phyloP scores from a whole-genome alignment of 768 basidiomycete species.

The Porphyrellus cyaneotinctus region DNA sequence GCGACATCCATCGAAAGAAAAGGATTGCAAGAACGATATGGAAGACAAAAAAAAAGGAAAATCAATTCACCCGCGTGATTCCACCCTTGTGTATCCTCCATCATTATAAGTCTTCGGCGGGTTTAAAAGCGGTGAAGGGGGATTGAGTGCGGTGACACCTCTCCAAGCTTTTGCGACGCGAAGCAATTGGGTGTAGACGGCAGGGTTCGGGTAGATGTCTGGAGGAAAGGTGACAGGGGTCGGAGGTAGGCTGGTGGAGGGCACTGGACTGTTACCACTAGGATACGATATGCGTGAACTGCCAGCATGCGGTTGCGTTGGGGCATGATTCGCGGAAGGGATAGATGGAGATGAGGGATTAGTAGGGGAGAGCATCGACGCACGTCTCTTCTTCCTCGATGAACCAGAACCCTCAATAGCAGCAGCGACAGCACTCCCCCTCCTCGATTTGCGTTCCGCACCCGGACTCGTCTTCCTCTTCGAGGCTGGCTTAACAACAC shows the following conservation, averaged over 20 bases:
- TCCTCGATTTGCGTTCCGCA: conserved; percentile 37
- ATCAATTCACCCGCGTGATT: conserved; percentile 28
- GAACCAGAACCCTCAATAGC: conserved; percentile 32
- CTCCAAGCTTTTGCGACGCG: conserved; percentile 63
- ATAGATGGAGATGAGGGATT: conserved; percentile 20
- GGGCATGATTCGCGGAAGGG: conserved; percentile 8
- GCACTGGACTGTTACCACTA: conserved; percentile 2
- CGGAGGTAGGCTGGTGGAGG: conserved; percentile 14
- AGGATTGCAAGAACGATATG: neutral
- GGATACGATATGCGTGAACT: conserved; percentile 18
- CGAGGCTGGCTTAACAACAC: conserved; percentile 24
- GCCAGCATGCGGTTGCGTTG: conserved; percentile 13
- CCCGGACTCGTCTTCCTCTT: conserved; percentile 37
- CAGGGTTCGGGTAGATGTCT: conserved; percentile 27
- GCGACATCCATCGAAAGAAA: conserved; percentile 8
- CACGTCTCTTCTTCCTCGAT: conserved; percentile 36
- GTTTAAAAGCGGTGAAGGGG: conserved; percentile 17
- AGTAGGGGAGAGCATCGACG: conserved; percentile 32
- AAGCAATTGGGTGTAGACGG: conserved; percentile 48
- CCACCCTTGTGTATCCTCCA: conserved; percentile 19
- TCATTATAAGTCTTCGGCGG: conserved; percentile 23
- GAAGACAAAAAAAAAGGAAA: conserved; percentile 2
- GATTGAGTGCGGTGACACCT: conserved; percentile 56
- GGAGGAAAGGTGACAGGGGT: conserved; percentile 37
- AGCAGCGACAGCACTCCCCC: conserved; percentile 33